These are phyloP conservation scores for Lachancea kluyveri DNA, from an alignment of 805 yeast genomes.

Conservation along the genomic window DNA sequence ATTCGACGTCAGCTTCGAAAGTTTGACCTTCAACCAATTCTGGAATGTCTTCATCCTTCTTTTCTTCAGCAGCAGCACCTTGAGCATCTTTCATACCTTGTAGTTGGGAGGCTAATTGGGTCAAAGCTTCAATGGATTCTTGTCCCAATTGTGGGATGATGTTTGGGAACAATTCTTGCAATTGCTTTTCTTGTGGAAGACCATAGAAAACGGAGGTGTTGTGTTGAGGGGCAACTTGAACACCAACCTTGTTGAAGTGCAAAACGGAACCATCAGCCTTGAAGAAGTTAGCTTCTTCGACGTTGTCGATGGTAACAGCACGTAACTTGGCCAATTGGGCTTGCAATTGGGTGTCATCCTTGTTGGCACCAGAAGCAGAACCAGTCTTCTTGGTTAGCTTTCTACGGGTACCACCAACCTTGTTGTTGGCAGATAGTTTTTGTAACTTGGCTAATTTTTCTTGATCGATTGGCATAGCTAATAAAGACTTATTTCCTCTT, in stretches of 20 bases:
- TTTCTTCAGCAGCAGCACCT: conserved; percentile 44
- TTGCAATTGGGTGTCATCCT: conserved; percentile 87
- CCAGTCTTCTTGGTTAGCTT: conserved; percentile 71
- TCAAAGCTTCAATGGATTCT: conserved; percentile 85
- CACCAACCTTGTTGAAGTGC: conserved; percentile 95
- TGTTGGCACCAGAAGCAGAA: conserved; percentile 47
- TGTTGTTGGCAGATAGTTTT: conserved; percentile 66
- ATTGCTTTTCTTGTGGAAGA: conserved; percentile 85
- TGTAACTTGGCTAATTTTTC: conserved; percentile 91
- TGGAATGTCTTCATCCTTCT: conserved; percentile 63
- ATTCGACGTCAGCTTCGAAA: conserved; percentile 36
- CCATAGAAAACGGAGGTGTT: conserved; percentile 95
- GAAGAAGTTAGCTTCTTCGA: conserved; percentile 97
- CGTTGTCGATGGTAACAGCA: conserved; percentile 81
- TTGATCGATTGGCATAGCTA: conserved; percentile 80
- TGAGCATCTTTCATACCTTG: conserved; percentile 50
- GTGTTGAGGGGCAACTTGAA: conserved; percentile 84
- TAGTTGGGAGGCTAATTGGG: conserved; percentile 83
- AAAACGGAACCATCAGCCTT: conserved; percentile 92
- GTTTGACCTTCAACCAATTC: conserved; percentile 34
- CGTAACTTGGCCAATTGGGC: conserved; percentile 82
- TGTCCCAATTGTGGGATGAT: conserved; percentile 95
- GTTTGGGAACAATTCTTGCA: conserved; percentile 88
- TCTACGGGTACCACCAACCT: conserved; percentile 85
- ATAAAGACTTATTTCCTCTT: background rate